These are phyloP conservation scores for Bjerkandera adusta DNA, from an alignment of 1,284 basidiomycete genomes.

Conservation along the genomic window DNA sequence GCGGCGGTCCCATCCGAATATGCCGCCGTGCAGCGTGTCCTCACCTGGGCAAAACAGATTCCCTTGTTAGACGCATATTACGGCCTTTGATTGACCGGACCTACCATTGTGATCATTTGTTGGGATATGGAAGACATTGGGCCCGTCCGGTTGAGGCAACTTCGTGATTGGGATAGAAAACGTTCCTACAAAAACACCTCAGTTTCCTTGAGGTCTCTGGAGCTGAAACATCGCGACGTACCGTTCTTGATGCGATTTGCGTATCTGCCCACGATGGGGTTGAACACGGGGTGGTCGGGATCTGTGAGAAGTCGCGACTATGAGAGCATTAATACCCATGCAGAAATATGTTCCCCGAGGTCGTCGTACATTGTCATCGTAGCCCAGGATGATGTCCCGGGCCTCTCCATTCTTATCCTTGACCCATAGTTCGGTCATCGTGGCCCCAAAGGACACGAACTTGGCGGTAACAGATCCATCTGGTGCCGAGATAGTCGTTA, in stretches of 20 bases:
- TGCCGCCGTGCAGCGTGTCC: slow-evolving; percentile 53
- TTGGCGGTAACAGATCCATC: slow-evolving; percentile 53
- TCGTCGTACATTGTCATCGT: slow-evolving; percentile 46
- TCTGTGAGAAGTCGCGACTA: slow-evolving; percentile 43
- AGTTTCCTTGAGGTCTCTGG: neutral
- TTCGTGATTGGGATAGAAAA: slow-evolving; percentile 56
- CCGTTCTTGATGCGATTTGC: slow-evolving; percentile 54
- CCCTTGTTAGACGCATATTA: neutral
- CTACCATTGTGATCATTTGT: slow-evolving; percentile 47
- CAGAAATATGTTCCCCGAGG: neutral
- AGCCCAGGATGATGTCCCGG: slow-evolving; percentile 50
- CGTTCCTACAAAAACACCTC: slow-evolving; percentile 33
- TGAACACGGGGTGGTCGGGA: slow-evolving; percentile 48
- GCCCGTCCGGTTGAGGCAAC: slow-evolving; percentile 41
- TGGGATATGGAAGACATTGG: slow-evolving; percentile 48
- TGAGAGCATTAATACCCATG: neutral
- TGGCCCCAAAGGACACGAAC: slow-evolving; percentile 52
- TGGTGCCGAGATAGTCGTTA: slow-evolving; percentile 44
- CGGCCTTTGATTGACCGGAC: slow-evolving; percentile 8
- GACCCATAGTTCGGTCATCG: slow-evolving; percentile 51
- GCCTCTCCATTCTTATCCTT: slow-evolving; percentile 44
- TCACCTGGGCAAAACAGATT: slow-evolving; percentile 27
- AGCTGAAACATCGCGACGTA: slow-evolving; percentile 17
- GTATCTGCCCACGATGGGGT: slow-evolving; percentile 47
- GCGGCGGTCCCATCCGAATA: slow-evolving; percentile 52